Conservation (phyloP, 345 rosid genomes). For the Balakata baccata region DNA sequence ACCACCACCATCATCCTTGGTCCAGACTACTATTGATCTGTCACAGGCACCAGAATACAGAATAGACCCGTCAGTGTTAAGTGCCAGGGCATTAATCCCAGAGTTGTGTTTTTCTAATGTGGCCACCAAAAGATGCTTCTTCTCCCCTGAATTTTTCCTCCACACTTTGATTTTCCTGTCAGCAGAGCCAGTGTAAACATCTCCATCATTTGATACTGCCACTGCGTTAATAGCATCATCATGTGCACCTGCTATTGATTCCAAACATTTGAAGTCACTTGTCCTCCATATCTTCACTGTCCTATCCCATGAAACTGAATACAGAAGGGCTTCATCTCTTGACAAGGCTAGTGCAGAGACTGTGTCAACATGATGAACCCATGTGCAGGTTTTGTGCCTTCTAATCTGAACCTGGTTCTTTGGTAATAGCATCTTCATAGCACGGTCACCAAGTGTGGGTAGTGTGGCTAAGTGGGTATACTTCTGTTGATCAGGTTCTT, state of each 20-base stretch:
- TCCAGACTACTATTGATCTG: constrained; percentile 71
- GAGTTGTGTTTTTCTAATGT: constrained; percentile 65
- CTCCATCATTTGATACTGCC: constrained; percentile 52
- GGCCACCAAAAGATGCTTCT: constrained; percentile 49
- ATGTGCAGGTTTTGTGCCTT: constrained; percentile 72
- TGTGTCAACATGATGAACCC: constrained; percentile 82
- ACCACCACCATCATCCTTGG: constrained; percentile 38
- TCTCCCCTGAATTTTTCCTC: constrained; percentile 50
- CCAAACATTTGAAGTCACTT: constrained; percentile 70
- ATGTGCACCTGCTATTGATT: constrained; percentile 75
- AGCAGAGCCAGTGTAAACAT: constrained; percentile 81
- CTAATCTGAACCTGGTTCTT: constrained; percentile 65
- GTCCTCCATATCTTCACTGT: constrained; percentile 88
- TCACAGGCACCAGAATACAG: constrained; percentile 74
- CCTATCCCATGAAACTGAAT: constrained; percentile 93
- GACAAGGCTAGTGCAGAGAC: constrained; percentile 81
- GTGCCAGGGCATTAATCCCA: constrained; percentile 73
- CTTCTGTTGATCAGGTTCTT: constrained; percentile 34
- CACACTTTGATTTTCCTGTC: constrained; percentile 77
- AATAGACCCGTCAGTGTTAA: constrained; percentile 50
- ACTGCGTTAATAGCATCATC: constrained; percentile 85
- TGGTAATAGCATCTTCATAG: constrained; percentile 49
- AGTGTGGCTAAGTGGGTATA: constrained; percentile 69
- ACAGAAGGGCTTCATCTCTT: constrained; percentile 58
- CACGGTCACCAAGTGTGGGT: constrained; percentile 80